phyloP scores from a whole-genome alignment of 176 grass and related monocot species.

The Cenchrus americanus region DNA sequence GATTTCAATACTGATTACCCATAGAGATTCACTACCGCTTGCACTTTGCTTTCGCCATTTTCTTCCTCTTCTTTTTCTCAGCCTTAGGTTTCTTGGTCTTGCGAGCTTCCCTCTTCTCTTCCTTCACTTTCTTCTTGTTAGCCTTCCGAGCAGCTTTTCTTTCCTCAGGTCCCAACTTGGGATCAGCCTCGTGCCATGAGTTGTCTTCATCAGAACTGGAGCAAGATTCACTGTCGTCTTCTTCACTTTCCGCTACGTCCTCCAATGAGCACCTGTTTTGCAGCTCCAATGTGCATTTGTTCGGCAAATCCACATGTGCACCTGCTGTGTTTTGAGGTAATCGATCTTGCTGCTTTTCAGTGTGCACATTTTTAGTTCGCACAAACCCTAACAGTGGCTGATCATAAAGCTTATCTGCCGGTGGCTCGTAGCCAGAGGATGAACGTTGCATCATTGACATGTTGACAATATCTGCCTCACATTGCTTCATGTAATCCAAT shows the following conservation, averaged over 20 bases:
- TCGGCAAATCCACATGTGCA: background rate
- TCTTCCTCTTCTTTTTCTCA: constrained; percentile 92
- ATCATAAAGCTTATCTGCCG: constrained; percentile 78
- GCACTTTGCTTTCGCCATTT: constrained; percentile 92
- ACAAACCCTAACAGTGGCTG: constrained; percentile 77
- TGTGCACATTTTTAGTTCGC: constrained; percentile 46
- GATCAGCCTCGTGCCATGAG: constrained; percentile 52
- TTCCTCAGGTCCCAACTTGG: constrained; percentile 70
- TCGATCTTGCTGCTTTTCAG: constrained; percentile 41
- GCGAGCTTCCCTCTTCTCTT: constrained; percentile 79
- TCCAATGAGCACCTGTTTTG: constrained; percentile 39
- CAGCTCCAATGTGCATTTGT: background rate
- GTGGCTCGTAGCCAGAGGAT: constrained; percentile 68
- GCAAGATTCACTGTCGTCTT: constrained; percentile 50
- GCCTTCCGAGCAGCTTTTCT: constrained; percentile 76
- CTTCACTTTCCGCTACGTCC: constrained; percentile 29
- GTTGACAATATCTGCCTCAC: constrained; percentile 80
- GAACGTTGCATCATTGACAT: constrained; percentile 74
- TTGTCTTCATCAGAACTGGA: constrained; percentile 50
- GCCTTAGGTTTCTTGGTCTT: constrained; percentile 78
- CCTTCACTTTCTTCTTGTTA: constrained; percentile 94
- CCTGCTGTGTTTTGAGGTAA: constrained; percentile 4
- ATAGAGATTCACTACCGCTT: constrained; percentile 50
- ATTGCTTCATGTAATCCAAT: constrained; percentile 83
- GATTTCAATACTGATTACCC: too few species aligned